Percentiles rank a stretch among this genome's conserved stretches.
Conservation (phyloP, 2,329 filamentous ascomycete genomes). For the Fusarium phyllophilum region DNA sequence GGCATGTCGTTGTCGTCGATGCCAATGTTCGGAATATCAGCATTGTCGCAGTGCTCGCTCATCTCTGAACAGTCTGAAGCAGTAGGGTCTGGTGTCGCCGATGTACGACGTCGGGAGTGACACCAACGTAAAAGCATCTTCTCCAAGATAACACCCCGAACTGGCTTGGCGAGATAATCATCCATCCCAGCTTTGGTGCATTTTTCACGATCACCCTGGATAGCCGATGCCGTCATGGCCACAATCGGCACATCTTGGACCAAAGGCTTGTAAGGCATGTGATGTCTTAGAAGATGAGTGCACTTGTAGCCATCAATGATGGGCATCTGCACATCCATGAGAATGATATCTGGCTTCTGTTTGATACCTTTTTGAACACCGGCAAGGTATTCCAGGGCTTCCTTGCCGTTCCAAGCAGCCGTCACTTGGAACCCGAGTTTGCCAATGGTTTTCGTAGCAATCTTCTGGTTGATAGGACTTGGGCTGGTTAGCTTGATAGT, state of each 20-base stretch:
- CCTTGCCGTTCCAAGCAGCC: constrained; percentile 81
- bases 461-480: constrained; percentile 76
- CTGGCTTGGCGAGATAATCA: constrained; percentile 78
- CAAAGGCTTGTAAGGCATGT: constrained; percentile 70
- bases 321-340: constrained; percentile 83
- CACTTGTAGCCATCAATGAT: constrained; percentile 82
- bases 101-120: constrained; percentile 46
- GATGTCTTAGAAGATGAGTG: constrained; percentile 77
- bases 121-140: constrained; percentile 78
- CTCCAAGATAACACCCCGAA: constrained; percentile 74
- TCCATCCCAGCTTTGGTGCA: constrained; percentile 81
- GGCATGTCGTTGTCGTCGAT: constrained; percentile 43
- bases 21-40: constrained; percentile 53
- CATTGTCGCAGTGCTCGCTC: constrained; percentile 55
- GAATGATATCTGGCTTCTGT: constrained; percentile 75
- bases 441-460: constrained; percentile 78
- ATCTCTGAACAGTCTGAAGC: constrained; percentile 59
- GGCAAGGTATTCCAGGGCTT: constrained; percentile 78
- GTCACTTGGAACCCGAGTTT: constrained; percentile 77
- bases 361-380: constrained; percentile 61
- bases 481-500: constrained; percentile 25
- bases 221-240: constrained; percentile 84
- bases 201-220: constrained; percentile 80
- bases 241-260: constrained; percentile 76
- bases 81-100: constrained; percentile 41